Percentiles rank a stretch among this genome's conserved stretches.
phyloP scores from a whole-genome alignment of 345 rosid genomes.

The Pistacia atlantica region DNA sequence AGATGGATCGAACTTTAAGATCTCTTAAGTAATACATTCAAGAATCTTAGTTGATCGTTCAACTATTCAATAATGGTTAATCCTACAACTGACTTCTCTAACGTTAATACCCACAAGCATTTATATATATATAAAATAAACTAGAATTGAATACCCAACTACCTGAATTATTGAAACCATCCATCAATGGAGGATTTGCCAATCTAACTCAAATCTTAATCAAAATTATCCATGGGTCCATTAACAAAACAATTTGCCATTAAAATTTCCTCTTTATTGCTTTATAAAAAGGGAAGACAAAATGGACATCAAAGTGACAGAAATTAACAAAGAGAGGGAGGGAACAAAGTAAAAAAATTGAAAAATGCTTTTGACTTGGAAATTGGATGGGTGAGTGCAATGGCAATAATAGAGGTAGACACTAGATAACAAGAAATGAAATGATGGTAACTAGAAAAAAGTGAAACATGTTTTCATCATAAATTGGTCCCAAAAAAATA shows the following conservation, averaged over 20 bases:
- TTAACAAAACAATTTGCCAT: too few relatives aligned
- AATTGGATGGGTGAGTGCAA: neutral
- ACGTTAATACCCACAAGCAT: too few relatives aligned
- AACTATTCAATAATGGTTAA: too few relatives aligned
- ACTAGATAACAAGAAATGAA: slow-evolving; percentile 10
- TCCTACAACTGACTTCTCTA: too few relatives aligned
- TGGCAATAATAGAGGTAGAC: slow-evolving; percentile 25
- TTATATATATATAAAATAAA: too few relatives aligned
- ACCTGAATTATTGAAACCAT: slow-evolving; percentile 4
- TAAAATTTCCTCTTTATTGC: neutral
- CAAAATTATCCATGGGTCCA: too few relatives aligned
- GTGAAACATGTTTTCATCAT: slow-evolving; percentile 29
- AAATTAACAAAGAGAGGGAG: slow-evolving; percentile 2
- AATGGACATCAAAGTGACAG: slow-evolving; percentile 16
- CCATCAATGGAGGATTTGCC: neutral
- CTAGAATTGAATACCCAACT: neutral
- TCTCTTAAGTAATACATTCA: too few relatives aligned
- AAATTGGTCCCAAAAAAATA: slow-evolving; percentile 21
- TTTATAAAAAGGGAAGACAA: slow-evolving; percentile 22
- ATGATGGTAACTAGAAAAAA: slow-evolving; percentile 4
- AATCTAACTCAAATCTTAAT: slow-evolving; percentile 2
- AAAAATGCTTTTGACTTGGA: slow-evolving; percentile 27
- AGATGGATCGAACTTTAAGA: too few relatives aligned
- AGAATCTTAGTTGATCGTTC: too few relatives aligned
- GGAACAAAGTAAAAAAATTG: neutral